phyloP scores from a whole-genome alignment of 73 alveolate genomes.

The Breviolum minutum region DNA sequence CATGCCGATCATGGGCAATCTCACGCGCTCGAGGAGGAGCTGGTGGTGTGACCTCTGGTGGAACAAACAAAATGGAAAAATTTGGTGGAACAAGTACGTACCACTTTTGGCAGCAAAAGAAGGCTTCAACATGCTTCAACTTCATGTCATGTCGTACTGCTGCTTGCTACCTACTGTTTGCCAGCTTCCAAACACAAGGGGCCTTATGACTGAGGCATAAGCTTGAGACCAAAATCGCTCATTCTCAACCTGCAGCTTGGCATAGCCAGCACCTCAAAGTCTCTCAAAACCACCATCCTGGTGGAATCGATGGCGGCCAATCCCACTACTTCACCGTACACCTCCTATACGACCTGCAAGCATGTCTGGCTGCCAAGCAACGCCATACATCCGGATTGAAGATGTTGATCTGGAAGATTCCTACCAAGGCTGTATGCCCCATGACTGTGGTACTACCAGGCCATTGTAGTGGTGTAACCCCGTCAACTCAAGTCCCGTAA shows the following conservation, averaged over 20 bases:
- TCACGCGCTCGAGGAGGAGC: slow-evolving; percentile 13
- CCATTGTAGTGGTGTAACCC: too few relatives aligned
- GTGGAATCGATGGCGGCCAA: neutral
- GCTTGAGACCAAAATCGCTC: slow-evolving; percentile 12
- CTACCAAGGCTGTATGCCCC: neutral
- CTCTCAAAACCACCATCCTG: neutral
- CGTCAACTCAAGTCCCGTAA: too few relatives aligned
- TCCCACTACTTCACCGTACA: too few relatives aligned
- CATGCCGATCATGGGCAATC: slow-evolving; percentile 31
- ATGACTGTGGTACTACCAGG: too few relatives aligned
- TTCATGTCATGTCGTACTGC: too few relatives aligned
- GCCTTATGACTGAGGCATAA: neutral
- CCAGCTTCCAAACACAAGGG: too few relatives aligned
- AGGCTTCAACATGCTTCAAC: too few relatives aligned
- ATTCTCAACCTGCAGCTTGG: slow-evolving; percentile 31
- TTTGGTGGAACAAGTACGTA: neutral
- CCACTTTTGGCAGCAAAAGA: too few relatives aligned
- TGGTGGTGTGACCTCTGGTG: neutral
- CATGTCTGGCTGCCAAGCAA: neutral
- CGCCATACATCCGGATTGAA: slow-evolving; percentile 51
- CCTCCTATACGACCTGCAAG: neutral
- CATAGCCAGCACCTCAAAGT: slow-evolving; percentile 10
- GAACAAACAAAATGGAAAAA: neutral
- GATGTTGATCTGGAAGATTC: slow-evolving; percentile 45
- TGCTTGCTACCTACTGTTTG: neutral